Base-by-base conservation (phyloP, 1,284 basidiomycete genomes). In the Takashimella koratensis region DNA sequence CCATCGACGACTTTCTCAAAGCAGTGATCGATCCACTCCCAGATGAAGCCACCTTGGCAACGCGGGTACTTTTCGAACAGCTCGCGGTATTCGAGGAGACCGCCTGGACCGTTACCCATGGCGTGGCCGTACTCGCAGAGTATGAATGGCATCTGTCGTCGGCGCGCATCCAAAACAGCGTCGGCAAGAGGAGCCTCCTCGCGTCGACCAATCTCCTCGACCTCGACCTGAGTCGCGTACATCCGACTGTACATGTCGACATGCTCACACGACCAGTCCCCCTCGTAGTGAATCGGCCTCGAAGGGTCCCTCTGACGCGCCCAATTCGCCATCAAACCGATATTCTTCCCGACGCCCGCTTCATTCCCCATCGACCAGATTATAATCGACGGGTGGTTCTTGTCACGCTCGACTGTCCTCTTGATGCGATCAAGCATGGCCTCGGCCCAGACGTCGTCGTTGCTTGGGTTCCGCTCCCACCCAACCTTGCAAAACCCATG, bases 281-380 rank as follows among this genome's bases (percentile, higher is more conserved):
- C 44, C 52, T 66, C 64, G 54, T 66, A 66, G 43, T 66, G 64
- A 25, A 66, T 54, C 1, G 58, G 62, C 3, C 64, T 44, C 3
- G 52, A 53, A 4, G 54, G 48, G 45, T 66, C 64, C 21, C 59
- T 59, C n/a, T 47, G 13, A 16, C 58, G 52, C 5, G 58, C 39
- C 45, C 49, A 60, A 11, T 52, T 44, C 3, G 62, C 51, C 64
- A 66, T 66, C 50, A 47, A 49, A 5, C 56, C 59, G 16, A 57
- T 57, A 47, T 66, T 66, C n/a, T n/a, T 12, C 2, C 62, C 64
- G 3, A 47, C 19, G n/a, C 55, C 54, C 3, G 56, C 58, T 49
- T 66, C 64, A 47, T 66, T 66, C n/a, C 64, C 64, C 4, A 66
- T 52, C 3, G 56, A 57, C 62, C 64, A 66, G 30, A 66, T 60